phyloP scores from a whole-genome alignment of 2,329 filamentous ascomycete genomes.

The Aotearoamyces nothofagi region DNA sequence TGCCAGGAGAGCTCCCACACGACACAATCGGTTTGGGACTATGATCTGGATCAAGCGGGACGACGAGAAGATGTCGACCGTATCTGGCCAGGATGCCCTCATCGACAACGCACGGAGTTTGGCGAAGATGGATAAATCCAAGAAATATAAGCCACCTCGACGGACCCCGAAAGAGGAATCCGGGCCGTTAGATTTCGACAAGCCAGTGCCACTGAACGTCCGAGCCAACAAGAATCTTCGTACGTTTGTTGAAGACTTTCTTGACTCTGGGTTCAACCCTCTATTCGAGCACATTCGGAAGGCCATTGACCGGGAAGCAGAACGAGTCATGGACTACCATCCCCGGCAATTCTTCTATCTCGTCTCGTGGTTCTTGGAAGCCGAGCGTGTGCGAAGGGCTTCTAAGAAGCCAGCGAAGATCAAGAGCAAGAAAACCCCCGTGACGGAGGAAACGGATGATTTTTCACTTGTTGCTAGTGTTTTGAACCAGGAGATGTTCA shows the following conservation, averaged over 20 bases:
- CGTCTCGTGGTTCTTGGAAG: constrained; percentile 82
- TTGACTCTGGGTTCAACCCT: constrained; percentile 92
- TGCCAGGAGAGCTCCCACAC: constrained; percentile 62
- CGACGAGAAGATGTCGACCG: constrained; percentile 67
- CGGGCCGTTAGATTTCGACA: constrained; percentile 62
- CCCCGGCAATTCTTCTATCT: constrained; percentile 83
- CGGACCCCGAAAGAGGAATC: constrained; percentile 44
- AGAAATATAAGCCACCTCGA: constrained; percentile 76
- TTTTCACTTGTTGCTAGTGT: constrained; percentile 83
- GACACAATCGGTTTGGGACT: constrained; percentile 89
- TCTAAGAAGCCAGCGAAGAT: constrained; percentile 39
- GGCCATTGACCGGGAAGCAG: constrained; percentile 77
- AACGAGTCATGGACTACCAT: constrained; percentile 65
- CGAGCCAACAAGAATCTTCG: constrained; percentile 65
- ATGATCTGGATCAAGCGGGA: constrained; percentile 95
- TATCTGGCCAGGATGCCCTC: constrained; percentile 80
- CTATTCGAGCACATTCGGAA: constrained; percentile 74
- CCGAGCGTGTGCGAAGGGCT: constrained; percentile 59
- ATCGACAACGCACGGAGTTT: constrained; percentile 57
- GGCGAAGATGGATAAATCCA: constrained; percentile 78
- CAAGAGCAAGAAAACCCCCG: constrained; percentile 21
- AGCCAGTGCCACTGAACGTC: constrained; percentile 51
- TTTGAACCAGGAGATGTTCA: constrained; percentile 88
- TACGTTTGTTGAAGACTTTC: constrained; percentile 78
- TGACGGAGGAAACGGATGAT: constrained; percentile 45